These are phyloP conservation scores for Casuarina glauca DNA, from an alignment of 306 rosid species.

Conservation along the genomic window DNA sequence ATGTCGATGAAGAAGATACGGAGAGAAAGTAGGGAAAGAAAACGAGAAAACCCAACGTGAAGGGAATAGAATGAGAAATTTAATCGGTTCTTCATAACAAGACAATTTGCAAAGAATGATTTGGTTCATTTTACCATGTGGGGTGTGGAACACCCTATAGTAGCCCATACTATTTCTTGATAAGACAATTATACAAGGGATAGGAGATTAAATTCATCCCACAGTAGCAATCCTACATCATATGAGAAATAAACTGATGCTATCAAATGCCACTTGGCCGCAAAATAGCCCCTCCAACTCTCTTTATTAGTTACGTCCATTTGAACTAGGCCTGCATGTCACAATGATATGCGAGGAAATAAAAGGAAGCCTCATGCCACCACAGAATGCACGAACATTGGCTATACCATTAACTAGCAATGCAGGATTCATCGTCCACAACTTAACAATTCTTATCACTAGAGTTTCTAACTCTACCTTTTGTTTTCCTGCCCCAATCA, in stretches of 20 bases:
- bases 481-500: slow-evolving; percentile 24
- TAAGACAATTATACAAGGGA: background rate
- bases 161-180: background rate
- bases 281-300: background rate
- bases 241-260: background rate
- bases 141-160: background rate
- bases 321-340: background rate
- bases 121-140: too few species aligned
- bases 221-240: too few species aligned
- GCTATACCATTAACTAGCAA: slow-evolving; percentile 11
- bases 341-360: background rate
- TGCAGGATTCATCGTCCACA: too few species aligned
- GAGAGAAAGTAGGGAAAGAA: too few species aligned
- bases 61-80: too few species aligned
- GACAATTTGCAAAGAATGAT: too few species aligned
- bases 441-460: slow-evolving; percentile 2
- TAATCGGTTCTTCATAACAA: too few species aligned
- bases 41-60: too few species aligned
- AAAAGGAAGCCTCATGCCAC: background rate
- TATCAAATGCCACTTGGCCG: background rate
- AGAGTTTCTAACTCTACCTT: slow-evolving; percentile 17
- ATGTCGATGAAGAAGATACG: too few species aligned
- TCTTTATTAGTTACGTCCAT: background rate
- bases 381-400: slow-evolving; percentile 13
- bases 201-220: background rate